Base-by-base conservation (phyloP, 1,139 yeast genomes). In the Yarrowia galli region DNA sequence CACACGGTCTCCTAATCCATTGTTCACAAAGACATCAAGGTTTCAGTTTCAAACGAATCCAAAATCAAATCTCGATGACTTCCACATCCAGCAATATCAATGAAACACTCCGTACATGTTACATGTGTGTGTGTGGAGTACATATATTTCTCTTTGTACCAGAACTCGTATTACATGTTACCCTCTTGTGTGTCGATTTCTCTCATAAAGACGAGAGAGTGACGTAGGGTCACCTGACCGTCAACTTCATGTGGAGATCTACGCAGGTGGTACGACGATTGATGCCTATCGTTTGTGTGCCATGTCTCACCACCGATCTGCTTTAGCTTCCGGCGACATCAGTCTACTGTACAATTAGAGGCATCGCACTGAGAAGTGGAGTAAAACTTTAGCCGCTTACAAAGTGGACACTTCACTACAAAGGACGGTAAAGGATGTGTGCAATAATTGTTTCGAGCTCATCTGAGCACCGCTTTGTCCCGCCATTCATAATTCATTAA, bases 401-500 rank as follows among this genome's bases (percentile, higher is more conserved):
- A 7, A 36, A 36, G 16, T 16, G n/a, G n/a, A 35, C 36, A 35
- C 36, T 12, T 13, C n/a, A n/a, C n/a, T 10, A 7, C 9, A 35
- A 10, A 32, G 9, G 6, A 1, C 15, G 15, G 4, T 36, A 7
- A 5, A 9, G 6, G 15, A 36, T 40, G 20, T 40, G 18, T 38
- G 16, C n/a, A n/a, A 40, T 16, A 16, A 18, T 13, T 12, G 16
- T 10, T 42, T n/a, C 43, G 13, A 15, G 6, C 46, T 18, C 46
- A 20, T 9, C 16, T 42, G 46, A 42, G 22, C 22, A 40, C 6
- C 46, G 6, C 22, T 3, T 43, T 13, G 16, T 51, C 60, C 60
- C 32, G 16, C 60, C 45, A 18, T 43, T 54, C 61, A 40, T 54
- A 40, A 58, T 58, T 58, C 64, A 43, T 58, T 43, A 58, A 20